Evolutionary conservation across 2,329 filamentous ascomycete genomes (phyloP), one percentile per base, ranked within the genome.

Genomic region (Cladosporium oxysporum): DNA sequence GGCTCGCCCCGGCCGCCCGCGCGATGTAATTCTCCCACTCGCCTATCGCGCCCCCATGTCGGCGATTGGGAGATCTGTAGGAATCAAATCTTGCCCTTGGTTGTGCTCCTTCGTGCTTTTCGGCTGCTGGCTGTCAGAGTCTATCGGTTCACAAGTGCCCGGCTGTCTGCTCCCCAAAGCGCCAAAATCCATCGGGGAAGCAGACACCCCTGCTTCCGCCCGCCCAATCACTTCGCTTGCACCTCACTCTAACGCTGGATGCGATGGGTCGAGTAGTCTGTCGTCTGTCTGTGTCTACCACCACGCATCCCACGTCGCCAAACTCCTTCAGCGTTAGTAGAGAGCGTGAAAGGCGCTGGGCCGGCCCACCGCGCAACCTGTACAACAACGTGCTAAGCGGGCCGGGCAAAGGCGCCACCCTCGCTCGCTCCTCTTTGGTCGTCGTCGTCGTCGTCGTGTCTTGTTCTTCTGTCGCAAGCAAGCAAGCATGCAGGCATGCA

Each of bases 191-290:
- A 21, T 44, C 60, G 60, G 60, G 60, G 60, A 49, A 53, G 60
- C 49, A 55, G 8, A 5, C 6, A 53, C 49, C 60, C 60, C 60
- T 62, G 60, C 60, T 53, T 50, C 60, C 60, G 60, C 31, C 8
- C 21, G 60, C 10, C 60, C 31, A 55, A 62, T 62, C 60, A 52
- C 41, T 11, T 33, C 41, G 33, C 33, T 37, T 41, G 29, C 52
- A 29, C 28, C 29, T 33, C 18, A 28, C 23, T 12, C 11, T 16
- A 12, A 50, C 47, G 47, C 47, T 50, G 47, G 21, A 44, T 6
- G 37, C 37, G 37, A 44, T 44, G 37, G 37, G 37, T 44, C 37
- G n/a, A 18, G 8, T 21, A 10, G 5, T n/a, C 37, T 44, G 16
- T 44, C 7, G 35, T n/a, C n/a, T n/a, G n/a, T n/a, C n/a, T n/a